Percentiles rank a stretch among this genome's conserved stretches.
phyloP scores from a whole-genome alignment of 352 stramenopile genomes.

The Pythium coloratum region DNA sequence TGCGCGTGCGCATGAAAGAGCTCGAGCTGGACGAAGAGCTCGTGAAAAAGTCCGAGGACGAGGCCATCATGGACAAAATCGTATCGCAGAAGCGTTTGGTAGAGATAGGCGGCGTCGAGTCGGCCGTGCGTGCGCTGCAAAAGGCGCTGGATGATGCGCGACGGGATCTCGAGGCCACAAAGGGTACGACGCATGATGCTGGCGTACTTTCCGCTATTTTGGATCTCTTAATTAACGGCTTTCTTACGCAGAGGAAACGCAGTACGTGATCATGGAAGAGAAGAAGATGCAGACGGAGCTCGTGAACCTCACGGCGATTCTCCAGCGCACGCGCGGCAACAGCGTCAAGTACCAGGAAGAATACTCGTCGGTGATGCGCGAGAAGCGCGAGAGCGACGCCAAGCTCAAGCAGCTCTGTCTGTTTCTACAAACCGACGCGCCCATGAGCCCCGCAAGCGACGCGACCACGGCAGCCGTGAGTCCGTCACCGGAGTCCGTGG shows the following conservation, averaged over 20 bases:
- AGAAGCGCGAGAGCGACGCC: slow-evolving; percentile 53
- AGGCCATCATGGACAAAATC: slow-evolving; percentile 54
- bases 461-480: background rate
- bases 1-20: slow-evolving; percentile 57
- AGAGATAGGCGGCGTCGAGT: slow-evolving; percentile 64
- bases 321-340: slow-evolving; percentile 34
- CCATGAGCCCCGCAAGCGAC: slow-evolving; percentile 7
- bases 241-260: slow-evolving; percentile 43
- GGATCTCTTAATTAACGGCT: background rate
- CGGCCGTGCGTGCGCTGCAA: slow-evolving; percentile 52
- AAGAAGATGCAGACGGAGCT: slow-evolving; percentile 55
- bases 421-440: slow-evolving; percentile 41
- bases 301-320: slow-evolving; percentile 35
- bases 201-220: background rate
- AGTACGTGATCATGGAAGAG: slow-evolving; percentile 49
- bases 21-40: slow-evolving; percentile 60
- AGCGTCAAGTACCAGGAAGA: slow-evolving; percentile 54
- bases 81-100: slow-evolving; percentile 59
- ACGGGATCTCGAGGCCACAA: slow-evolving; percentile 47
- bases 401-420: slow-evolving; percentile 55
- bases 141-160: slow-evolving; percentile 54
- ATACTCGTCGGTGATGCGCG: slow-evolving; percentile 41
- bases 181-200: slow-evolving; percentile 40
- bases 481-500: background rate
- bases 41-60: slow-evolving; percentile 43